Percentiles rank a stretch among this genome's conserved stretches.
phyloP scores from a whole-genome alignment of 768 basidiomycete species.

The Leccinum obscurum region DNA sequence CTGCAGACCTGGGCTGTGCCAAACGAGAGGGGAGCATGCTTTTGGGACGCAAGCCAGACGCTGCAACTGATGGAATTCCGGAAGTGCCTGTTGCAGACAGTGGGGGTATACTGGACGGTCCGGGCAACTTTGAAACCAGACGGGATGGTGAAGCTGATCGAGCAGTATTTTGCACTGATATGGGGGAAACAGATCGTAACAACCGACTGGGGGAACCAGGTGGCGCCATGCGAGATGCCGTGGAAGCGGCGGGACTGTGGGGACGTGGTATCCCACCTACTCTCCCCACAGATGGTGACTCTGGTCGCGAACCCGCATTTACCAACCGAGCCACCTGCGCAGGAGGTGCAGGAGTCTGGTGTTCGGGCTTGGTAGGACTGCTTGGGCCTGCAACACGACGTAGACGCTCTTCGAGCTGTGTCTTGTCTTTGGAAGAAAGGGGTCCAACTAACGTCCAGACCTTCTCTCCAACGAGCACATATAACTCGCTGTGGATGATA shows the following conservation, averaged over 20 bases:
- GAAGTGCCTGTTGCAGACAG: constrained; percentile 15
- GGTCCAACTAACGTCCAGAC: constrained; percentile 78
- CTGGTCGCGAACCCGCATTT: constrained; percentile 45
- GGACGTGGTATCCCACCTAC: constrained; percentile 48
- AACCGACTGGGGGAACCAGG: constrained; percentile 42
- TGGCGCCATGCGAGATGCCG: constrained; percentile 42
- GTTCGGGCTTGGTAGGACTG: constrained; percentile 39
- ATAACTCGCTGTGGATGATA: constrained; percentile 62
- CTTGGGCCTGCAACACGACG: constrained; percentile 77
- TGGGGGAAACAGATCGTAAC: constrained; percentile 39
- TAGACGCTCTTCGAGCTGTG: constrained; percentile 87
- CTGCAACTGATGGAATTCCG: constrained; percentile 35
- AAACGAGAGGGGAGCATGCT: constrained; percentile 75
- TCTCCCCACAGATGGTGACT: constrained; percentile 46
- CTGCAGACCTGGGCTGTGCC: constrained; percentile 55
- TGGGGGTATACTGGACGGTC: constrained; percentile 18
- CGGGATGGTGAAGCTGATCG: constrained; percentile 52
- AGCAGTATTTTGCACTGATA: constrained; percentile 35
- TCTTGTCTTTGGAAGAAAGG: constrained; percentile 84
- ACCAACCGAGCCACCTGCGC: constrained; percentile 56
- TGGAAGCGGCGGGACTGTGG: constrained; percentile 44
- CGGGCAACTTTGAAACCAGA: constrained; percentile 44
- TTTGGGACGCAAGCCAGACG: constrained; percentile 54
- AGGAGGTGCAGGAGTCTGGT: constrained; percentile 44
- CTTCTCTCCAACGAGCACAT: constrained; percentile 80